phyloP scores from a whole-genome alignment of 2,329 filamentous ascomycete genomes.

The Cryphonectria japonica region DNA sequence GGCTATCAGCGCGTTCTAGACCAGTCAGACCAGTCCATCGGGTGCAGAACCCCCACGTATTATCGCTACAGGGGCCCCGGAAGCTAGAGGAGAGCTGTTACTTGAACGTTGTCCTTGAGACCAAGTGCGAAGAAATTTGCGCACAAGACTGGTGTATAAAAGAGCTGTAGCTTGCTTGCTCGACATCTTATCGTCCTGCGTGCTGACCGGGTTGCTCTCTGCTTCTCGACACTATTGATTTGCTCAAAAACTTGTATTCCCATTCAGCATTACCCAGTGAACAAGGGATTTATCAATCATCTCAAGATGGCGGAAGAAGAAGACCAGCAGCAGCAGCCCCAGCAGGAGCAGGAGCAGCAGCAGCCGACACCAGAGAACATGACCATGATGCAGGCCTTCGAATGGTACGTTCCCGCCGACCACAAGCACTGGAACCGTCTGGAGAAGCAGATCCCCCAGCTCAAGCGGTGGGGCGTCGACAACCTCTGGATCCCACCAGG shows the following conservation, averaged over 20 bases:
- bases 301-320: slow-evolving; percentile 32
- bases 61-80: neutral
- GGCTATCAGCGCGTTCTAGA: neutral
- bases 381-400: slow-evolving; percentile 71
- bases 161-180: neutral
- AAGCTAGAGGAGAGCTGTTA: neutral
- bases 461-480: slow-evolving; percentile 66
- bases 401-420: slow-evolving; percentile 72
- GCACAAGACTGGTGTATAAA: neutral
- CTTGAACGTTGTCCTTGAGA: neutral
- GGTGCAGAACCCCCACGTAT: neutral
- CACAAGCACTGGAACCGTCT: slow-evolving; percentile 67
- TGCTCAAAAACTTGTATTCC: neutral
- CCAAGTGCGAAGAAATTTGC: neutral
- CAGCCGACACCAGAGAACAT: slow-evolving; percentile 47
- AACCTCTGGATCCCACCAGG: slow-evolving; percentile 73
- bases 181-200: too few relatives aligned
- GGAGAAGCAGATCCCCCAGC: slow-evolving; percentile 54
- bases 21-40: neutral
- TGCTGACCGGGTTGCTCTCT: neutral
- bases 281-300: neutral
- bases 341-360: slow-evolving; percentile 11
- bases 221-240: neutral
- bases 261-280: neutral
- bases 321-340: neutral